Evolutionary conservation across 2,329 filamentous ascomycete genomes (phyloP).

Genomic region (Cadophora malorum): DNA sequence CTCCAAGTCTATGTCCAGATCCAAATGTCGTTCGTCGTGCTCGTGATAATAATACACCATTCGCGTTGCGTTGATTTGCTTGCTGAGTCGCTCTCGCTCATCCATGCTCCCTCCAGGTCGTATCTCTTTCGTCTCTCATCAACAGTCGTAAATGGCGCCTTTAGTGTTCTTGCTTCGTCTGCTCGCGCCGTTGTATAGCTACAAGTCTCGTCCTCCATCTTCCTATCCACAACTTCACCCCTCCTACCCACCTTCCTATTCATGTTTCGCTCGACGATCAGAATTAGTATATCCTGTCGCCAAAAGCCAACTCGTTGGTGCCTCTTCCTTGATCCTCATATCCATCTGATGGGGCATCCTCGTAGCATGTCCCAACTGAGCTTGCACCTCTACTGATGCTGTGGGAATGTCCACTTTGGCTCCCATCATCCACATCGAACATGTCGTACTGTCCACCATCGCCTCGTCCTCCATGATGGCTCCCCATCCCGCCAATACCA

Average conservation of each 20-base stretch:
- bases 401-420: slow-evolving; percentile 46
- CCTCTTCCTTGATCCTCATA: slow-evolving; percentile 36
- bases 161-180: not conserved
- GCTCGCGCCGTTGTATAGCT: slow-evolving; percentile 18
- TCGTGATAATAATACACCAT: slow-evolving; percentile 34
- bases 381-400: slow-evolving; percentile 42
- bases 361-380: slow-evolving; percentile 51
- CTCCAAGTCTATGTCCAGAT: slow-evolving; percentile 15
- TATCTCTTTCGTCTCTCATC: slow-evolving; percentile 30
- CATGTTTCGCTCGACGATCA: not conserved
- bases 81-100: not conserved
- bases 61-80: not conserved
- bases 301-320: slow-evolving; percentile 49
- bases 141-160: slow-evolving; percentile 27
- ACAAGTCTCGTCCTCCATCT: slow-evolving; percentile 4
- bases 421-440: slow-evolving; percentile 54
- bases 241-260: not conserved
- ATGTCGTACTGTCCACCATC: slow-evolving; percentile 49
- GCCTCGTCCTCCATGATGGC: slow-evolving; percentile 25
- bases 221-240: not conserved
- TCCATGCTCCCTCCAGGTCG: not conserved
- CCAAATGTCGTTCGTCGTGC: slow-evolving; percentile 11
- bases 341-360: slow-evolving; percentile 46
- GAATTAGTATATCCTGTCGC: slow-evolving; percentile 53
- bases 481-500: slow-evolving; percentile 29